phyloP scores from a whole-genome alignment of 345 rosid genomes.

The Clarkia xantiana region DNA sequence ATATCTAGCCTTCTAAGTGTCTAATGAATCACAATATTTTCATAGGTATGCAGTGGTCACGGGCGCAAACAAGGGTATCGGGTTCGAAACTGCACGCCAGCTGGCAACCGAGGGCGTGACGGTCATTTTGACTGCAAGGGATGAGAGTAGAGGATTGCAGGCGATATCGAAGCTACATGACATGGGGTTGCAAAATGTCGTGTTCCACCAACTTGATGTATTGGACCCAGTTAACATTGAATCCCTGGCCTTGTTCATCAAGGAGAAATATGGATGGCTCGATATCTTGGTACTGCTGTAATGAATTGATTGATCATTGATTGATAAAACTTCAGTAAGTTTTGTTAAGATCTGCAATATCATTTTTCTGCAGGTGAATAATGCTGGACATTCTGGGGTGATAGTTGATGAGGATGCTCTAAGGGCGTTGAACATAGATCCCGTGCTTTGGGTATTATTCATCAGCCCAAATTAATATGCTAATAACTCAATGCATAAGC shows the following conservation, averaged over 20 bases:
- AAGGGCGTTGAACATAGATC: conserved; percentile 28
- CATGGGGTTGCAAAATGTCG: conserved; percentile 20
- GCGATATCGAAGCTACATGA: conserved; percentile 21
- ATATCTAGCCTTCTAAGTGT: too few species aligned
- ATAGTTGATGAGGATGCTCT: conserved; percentile 22
- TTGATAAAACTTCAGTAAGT: neutral
- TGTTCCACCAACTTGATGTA: conserved; percentile 44
- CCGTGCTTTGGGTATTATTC: conserved; percentile 21
- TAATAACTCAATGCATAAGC: neutral
- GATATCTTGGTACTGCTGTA: conserved; percentile 24
- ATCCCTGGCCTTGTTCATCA: conserved; percentile 20
- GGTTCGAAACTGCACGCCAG: conserved; percentile 31
- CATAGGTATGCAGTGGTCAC: conserved; percentile 33
- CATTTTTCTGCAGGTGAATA: conserved; percentile 31
- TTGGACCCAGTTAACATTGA: conserved; percentile 20
- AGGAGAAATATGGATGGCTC: conserved; percentile 25
- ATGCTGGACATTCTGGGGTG: conserved; percentile 31
- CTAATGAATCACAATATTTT: neutral
- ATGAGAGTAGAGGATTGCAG: conserved; percentile 24
- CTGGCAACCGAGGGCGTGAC: conserved; percentile 27
- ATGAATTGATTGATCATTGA: neutral
- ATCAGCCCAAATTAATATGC: too few species aligned
- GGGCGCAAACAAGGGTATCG: conserved; percentile 41
- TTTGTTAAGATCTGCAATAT: too few species aligned
- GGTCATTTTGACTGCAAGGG: conserved; percentile 33